These are phyloP conservation scores for Kandelia obovata DNA, from an alignment of 345 rosid genomes.

Conservation along the genomic window DNA sequence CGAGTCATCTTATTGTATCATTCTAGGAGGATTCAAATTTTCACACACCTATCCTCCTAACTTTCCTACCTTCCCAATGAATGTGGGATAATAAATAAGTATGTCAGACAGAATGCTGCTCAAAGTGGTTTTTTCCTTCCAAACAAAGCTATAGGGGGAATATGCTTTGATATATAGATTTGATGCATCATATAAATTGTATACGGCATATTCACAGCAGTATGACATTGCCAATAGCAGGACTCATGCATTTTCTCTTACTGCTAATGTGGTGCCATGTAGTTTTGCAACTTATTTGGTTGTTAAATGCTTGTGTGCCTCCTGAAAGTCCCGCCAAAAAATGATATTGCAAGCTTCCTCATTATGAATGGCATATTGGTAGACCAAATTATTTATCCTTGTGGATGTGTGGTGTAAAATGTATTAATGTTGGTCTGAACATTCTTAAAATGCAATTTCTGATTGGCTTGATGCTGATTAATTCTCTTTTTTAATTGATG, in stretches of 20 bases:
- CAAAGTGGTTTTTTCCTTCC: neutral
- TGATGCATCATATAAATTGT: neutral
- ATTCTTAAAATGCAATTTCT: neutral
- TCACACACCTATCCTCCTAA: too few relatives aligned
- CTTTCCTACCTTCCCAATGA: neutral
- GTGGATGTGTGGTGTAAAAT: neutral
- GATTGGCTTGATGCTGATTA: constrained; percentile 6
- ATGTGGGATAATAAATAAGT: neutral
- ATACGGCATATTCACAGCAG: neutral
- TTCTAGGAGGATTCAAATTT: too few relatives aligned
- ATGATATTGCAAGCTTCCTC: too few relatives aligned
- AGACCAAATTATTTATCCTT: neutral
- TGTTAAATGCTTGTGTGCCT: neutral
- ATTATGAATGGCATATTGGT: neutral
- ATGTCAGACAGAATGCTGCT: neutral
- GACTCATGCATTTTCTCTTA: neutral
- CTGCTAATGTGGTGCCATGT: neutral
- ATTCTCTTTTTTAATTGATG: constrained; percentile 11
- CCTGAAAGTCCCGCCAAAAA: too few relatives aligned
- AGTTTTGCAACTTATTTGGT: neutral
- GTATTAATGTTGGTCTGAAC: neutral
- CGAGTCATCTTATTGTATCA: too few relatives aligned
- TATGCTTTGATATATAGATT: neutral
- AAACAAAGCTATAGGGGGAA: neutral
- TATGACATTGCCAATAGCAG: neutral